A percentile compares a stretch with the other conserved stretches of the same genome.
phyloP scores from a whole-genome alignment of 106 monocot species.

The Posidonia australis region DNA sequence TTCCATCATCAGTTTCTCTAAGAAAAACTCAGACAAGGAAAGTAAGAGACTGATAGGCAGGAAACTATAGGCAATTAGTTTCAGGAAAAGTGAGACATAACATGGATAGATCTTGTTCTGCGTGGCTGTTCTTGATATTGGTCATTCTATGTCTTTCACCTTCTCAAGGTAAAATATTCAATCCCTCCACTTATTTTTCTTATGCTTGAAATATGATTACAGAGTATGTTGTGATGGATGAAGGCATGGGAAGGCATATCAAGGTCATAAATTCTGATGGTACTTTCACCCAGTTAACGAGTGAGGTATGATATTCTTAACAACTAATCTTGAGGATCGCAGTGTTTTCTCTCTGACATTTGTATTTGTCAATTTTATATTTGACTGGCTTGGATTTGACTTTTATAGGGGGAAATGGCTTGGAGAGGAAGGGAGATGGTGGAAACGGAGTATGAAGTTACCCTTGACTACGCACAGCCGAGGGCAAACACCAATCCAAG shows the following conservation, averaged over 20 bases:
- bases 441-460: neutral
- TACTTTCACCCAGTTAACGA: neutral
- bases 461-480: constrained; percentile 10
- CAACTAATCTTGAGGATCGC: neutral
- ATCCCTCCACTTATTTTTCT: neutral
- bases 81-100: neutral
- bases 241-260: neutral
- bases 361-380: neutral
- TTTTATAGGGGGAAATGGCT: constrained; percentile 1
- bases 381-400: neutral
- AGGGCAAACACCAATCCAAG: constrained; percentile 14
- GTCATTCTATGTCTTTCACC: neutral
- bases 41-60: neutral
- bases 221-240: neutral
- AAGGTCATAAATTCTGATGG: neutral
- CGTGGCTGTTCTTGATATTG: neutral
- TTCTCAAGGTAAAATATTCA: neutral
- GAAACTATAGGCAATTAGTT: neutral
- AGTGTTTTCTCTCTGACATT: neutral
- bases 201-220: neutral
- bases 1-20: neutral
- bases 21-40: neutral
- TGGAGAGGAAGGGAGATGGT: neutral
- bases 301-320: neutral
- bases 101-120: neutral